Percentiles rank a stretch among this genome's conserved stretches.
phyloP scores from a whole-genome alignment of 768 basidiomycete genomes.

The Termitomyces sp. region DNA sequence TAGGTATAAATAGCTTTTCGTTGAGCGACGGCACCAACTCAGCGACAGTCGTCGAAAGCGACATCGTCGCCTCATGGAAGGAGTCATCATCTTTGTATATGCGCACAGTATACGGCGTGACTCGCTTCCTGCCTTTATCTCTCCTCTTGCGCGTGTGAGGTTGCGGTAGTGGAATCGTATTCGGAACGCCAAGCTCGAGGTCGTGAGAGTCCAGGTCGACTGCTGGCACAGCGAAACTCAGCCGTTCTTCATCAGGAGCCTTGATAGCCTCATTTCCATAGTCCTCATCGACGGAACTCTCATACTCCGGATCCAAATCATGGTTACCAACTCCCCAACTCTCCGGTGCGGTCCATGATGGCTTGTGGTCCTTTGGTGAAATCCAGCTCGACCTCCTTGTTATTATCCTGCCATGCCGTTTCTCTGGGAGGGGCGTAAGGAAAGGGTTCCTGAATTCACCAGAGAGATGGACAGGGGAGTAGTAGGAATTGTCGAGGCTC shows the following conservation, averaged over 20 bases:
- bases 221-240: slow-evolving; percentile 5
- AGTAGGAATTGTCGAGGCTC: slow-evolving; percentile 22
- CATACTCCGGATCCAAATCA: slow-evolving; percentile 27
- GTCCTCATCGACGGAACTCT: slow-evolving; percentile 22
- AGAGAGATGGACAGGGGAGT: slow-evolving; percentile 18
- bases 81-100: slow-evolving; percentile 72
- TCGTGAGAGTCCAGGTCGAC: slow-evolving; percentile 4
- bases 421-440: slow-evolving; percentile 22
- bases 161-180: background rate
- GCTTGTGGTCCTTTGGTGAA: slow-evolving; percentile 39
- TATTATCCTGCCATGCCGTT: slow-evolving; percentile 19
- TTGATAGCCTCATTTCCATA: slow-evolving; percentile 3
- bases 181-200: background rate
- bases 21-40: slow-evolving; percentile 61
- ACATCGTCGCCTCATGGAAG: slow-evolving; percentile 65
- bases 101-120: slow-evolving; percentile 51
- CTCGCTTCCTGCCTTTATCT: slow-evolving; percentile 4
- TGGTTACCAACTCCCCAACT: slow-evolving; percentile 69
- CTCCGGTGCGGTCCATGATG: slow-evolving; percentile 62
- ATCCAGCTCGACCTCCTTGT: slow-evolving; percentile 29
- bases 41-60: slow-evolving; percentile 59
- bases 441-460: slow-evolving; percentile 37
- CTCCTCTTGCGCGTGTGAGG: background rate
- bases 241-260: slow-evolving; percentile 5
- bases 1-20: slow-evolving; percentile 42